Evolutionary conservation across 768 basidiomycete genomes (phyloP), one percentile per base, ranked within the genome.

Genomic region (Hydnomerulius pinastri): DNA sequence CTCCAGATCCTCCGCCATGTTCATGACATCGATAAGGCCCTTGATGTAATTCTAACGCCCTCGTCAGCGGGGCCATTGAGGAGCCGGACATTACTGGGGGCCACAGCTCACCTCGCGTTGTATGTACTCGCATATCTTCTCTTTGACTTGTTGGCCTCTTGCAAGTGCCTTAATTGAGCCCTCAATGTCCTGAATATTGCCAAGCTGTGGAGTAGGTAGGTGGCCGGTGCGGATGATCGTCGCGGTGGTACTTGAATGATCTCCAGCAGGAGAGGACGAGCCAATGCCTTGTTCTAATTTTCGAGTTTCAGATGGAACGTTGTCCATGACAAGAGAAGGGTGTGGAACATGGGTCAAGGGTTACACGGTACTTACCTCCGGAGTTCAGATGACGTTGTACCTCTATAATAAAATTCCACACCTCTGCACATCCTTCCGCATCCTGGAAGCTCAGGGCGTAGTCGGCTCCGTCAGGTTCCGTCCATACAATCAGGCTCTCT

Each of bases 401-500:
- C 63, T 96, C 92, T 54, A 81, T 73, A 59, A 99, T 96, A 68
- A 98, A 99, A 61, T 88, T 90, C 96, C 97, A 99, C 42, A 98
- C 91, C 73, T 98, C 94, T 27, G 85, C 79, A 59, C 96, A 99
- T 25, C 95, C 97, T 54, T 93, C 91, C 1, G 91, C 82, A 60
- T 98, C 96, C 64, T 98, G 96, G 60, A 99, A 99, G 60, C 93
- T 96, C 46, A 99, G 76, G 2, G 96, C 96, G 65, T 97, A 95
- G 69, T 99, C 97, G 30, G 89, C 84, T 24, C 92, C 91, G 55
- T 91, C 87, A 1, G 92, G 90, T 66, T 98, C 96, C 4, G 96
- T 98, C 97, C 97, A 99, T 17, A 98, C 96, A 59, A 99, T 98
- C 41, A 99, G 80, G 11, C 97, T 99, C 64, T 98, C 96, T 95